Percentiles rank a stretch among this genome's conserved stretches.
Conservation (phyloP, 1,284 basidiomycete genomes). For the Ceratobasidium sp. region DNA sequence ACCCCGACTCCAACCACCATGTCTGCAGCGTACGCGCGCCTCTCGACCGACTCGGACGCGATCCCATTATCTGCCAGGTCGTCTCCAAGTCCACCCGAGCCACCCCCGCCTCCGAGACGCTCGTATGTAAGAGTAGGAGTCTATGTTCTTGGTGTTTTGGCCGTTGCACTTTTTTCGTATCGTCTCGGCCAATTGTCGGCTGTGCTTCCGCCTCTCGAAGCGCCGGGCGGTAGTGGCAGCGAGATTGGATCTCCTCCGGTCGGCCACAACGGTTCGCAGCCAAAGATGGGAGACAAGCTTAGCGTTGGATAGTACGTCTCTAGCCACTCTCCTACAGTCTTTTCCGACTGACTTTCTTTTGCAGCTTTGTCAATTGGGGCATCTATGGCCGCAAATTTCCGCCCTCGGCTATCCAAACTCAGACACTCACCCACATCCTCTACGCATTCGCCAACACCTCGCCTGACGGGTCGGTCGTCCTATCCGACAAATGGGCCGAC, state of each 20-base stretch:
- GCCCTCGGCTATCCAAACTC: slow-evolving; percentile 81
- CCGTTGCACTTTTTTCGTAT: slow-evolving; percentile 37
- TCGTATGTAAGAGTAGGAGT: slow-evolving; percentile 14
- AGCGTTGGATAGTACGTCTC: slow-evolving; percentile 41
- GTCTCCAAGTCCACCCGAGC: slow-evolving; percentile 24
- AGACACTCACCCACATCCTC: slow-evolving; percentile 87
- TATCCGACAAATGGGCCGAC: slow-evolving; percentile 95
- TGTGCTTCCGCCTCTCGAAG: not conserved
- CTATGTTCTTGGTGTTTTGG: slow-evolving; percentile 26
- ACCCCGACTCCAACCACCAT: not conserved
- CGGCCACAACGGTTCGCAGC: slow-evolving; percentile 7
- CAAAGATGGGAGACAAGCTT: slow-evolving; percentile 34
- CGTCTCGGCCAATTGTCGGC: slow-evolving; percentile 39
- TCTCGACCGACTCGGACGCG: slow-evolving; percentile 37
- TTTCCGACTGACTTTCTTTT: not conserved
- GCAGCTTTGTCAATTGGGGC: slow-evolving; percentile 67
- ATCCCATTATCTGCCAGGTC: slow-evolving; percentile 18
- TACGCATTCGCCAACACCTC: slow-evolving; percentile 93
- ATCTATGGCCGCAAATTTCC: slow-evolving; percentile 93
- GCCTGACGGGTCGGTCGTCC: slow-evolving; percentile 84
- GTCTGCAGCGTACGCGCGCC: slow-evolving; percentile 33
- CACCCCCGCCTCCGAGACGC: slow-evolving; percentile 2
- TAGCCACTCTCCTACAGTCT: too few species aligned
- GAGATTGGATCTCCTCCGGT: not conserved
- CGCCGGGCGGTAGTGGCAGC: slow-evolving; percentile 18